These are phyloP conservation scores for Pseudonitzschia delicatissima DNA, from an alignment of 108 stramenopile genomes.

Conservation along the genomic window DNA sequence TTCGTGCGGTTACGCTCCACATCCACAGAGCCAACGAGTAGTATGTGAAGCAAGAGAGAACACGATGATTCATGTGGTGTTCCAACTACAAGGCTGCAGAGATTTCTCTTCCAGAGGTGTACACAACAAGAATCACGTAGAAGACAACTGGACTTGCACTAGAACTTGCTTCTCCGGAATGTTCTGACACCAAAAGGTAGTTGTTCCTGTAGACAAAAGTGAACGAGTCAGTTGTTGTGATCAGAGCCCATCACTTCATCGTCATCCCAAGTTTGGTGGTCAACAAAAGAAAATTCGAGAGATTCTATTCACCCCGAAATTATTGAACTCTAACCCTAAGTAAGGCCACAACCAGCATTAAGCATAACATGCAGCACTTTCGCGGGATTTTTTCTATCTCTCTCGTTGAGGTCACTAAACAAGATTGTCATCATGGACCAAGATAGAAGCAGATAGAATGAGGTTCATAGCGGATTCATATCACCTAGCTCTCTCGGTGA, in stretches of 20 bases:
- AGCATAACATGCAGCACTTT: not conserved
- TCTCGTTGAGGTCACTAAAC: not conserved
- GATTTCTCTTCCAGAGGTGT: not conserved
- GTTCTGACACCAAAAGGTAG: too few relatives aligned
- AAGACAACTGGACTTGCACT: too few relatives aligned
- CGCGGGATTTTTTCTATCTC: not conserved
- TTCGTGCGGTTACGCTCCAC: conserved; percentile 3
- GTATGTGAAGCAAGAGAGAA: not conserved
- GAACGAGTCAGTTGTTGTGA: too few relatives aligned
- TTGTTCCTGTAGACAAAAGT: too few relatives aligned
- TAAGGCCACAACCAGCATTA: not conserved
- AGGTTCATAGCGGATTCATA: too few relatives aligned
- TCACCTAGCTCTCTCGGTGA: not conserved
- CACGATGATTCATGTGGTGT: not conserved
- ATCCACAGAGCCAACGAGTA: conserved; percentile 8
- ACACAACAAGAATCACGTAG: too few relatives aligned
- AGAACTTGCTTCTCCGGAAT: too few relatives aligned
- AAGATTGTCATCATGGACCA: not conserved
- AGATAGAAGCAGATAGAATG: not conserved
- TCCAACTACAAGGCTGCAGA: not conserved
- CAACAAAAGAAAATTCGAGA: too few relatives aligned
- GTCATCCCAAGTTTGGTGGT: too few relatives aligned
- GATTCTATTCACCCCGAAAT: too few relatives aligned
- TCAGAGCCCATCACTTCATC: too few relatives aligned
- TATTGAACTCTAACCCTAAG: not conserved